Evolutionary conservation across 192 early-diverging fungal species (phyloP).

Genomic region (Rhizophagus prolifer): DNA sequence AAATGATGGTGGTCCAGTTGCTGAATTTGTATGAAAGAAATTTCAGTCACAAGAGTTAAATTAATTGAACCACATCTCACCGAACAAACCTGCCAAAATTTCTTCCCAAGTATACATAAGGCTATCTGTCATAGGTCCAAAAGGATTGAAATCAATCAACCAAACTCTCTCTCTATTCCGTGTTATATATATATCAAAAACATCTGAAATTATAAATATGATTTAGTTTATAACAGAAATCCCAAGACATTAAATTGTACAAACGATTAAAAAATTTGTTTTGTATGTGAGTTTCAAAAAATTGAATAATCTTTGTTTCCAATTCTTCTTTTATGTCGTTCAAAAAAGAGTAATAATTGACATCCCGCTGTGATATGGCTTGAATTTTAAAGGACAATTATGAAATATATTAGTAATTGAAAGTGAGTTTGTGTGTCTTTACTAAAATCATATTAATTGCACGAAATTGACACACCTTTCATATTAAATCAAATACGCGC

Average conservation of each 20-base stretch:
- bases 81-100: constrained; percentile 44
- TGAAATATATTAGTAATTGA: not conserved
- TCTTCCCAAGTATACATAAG: constrained; percentile 85
- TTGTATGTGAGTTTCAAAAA: constrained; percentile 66
- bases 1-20: constrained; percentile 39
- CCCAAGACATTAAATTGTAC: too few species aligned
- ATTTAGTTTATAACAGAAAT: not conserved
- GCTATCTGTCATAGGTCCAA: constrained; percentile 73
- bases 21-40: not conserved
- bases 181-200: constrained; percentile 89
- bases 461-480: not conserved
- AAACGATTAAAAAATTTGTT: constrained; percentile 59
- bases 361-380: constrained; percentile 85
- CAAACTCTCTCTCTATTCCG: constrained; percentile 59
- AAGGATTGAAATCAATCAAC: constrained; percentile 93
- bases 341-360: constrained; percentile 82
- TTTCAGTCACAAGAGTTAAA: constrained; percentile 26
- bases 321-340: constrained; percentile 58
- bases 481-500: constrained; percentile 11
- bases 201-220: constrained; percentile 48
- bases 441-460: not conserved
- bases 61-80: not conserved
- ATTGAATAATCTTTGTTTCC: constrained; percentile 53
- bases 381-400: not conserved
- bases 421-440: not conserved